Evolutionary conservation across 495 filamentous ascomycete species (phyloP), one percentile per base, ranked within the genome.

Genomic region (Penicillium atrosanguineum): DNA sequence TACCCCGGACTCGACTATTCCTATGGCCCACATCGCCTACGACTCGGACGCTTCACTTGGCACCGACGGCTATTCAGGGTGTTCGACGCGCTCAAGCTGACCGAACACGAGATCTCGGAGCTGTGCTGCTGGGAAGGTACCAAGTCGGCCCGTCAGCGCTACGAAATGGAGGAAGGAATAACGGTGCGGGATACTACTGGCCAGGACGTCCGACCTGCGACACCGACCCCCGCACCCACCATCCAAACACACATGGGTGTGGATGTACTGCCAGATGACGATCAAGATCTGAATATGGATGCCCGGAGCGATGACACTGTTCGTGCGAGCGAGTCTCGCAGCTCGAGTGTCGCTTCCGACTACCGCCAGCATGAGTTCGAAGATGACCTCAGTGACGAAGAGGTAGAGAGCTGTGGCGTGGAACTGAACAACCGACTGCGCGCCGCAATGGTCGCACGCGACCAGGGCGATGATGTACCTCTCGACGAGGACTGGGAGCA

Each of bases 101-200:
- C 91, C 0, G 72, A 81, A 36, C 70, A 75, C 45, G 91, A 96
- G 62, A 95, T 96, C 55, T 74, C 80, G 1, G 80, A 75, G 12
- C 73, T 96, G 53, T 95, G 91, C 55, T 87, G 87, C 61, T 96
- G 91, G 91, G 90, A 95, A 65, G 91, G 91, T n/a, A 95, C 91
- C 46, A 87, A 87, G 59, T 95, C 87, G 77, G 91, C 91, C 26
- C 87, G 90, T 53, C 84, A 93, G 64, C 82, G 86, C 14, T 95
- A 87, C 65, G 91, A 96, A 72, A 74, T 75, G 39, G 90, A 95
- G 63, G 84, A 89, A 60, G 83, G 84, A 3, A 76, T 87, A 43
- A 76, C 62, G 19, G 90, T 96, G 57, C 69, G 70, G 52, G 91
- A 96, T 67, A 95, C 91, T 4, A 90, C 91, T 1, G 84, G 83